Percentiles rank a stretch among this genome's conserved stretches.
phyloP scores from a whole-genome alignment of 257 asterid genomes.

The Voacanga thouarsii region DNA sequence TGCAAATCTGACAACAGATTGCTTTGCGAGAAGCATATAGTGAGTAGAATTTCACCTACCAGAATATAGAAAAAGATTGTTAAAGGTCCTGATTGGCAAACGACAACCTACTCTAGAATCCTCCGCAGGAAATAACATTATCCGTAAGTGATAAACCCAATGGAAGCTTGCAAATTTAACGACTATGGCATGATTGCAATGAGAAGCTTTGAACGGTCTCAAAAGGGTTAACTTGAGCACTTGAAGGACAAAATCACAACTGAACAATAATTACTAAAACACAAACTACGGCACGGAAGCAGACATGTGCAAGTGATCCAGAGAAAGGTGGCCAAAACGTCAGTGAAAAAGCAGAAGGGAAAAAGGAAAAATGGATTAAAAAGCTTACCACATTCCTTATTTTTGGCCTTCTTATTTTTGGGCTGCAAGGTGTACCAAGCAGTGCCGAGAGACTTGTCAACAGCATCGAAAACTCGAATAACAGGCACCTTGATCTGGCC shows the following conservation, averaged over 20 bases:
- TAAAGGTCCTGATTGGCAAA: slow-evolving; percentile 7
- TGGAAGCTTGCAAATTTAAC: background rate
- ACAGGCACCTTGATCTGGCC: slow-evolving; percentile 75
- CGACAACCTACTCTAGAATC: background rate
- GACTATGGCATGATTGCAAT: background rate
- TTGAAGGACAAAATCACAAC: background rate
- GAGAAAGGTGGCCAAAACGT: background rate
- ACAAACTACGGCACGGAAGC: background rate
- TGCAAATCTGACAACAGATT: slow-evolving; percentile 50
- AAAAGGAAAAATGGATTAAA: background rate
- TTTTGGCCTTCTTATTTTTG: slow-evolving; percentile 71
- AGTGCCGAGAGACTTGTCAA: slow-evolving; percentile 79
- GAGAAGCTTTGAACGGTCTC: background rate
- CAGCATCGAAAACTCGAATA: slow-evolving; percentile 69
- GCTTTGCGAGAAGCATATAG: slow-evolving; percentile 67
- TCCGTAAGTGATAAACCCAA: background rate
- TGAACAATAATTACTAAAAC: background rate
- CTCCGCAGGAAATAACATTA: background rate
- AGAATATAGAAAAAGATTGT: slow-evolving; percentile 15
- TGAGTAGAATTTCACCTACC: slow-evolving; percentile 85
- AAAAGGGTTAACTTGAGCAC: background rate
- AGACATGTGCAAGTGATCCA: background rate
- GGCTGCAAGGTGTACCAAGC: slow-evolving; percentile 87
- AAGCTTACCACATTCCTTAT: slow-evolving; percentile 69
- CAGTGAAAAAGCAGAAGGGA: background rate